Base-by-base conservation (phyloP, 176 grass and related monocot species). In the Aegilops speltoides region DNA sequence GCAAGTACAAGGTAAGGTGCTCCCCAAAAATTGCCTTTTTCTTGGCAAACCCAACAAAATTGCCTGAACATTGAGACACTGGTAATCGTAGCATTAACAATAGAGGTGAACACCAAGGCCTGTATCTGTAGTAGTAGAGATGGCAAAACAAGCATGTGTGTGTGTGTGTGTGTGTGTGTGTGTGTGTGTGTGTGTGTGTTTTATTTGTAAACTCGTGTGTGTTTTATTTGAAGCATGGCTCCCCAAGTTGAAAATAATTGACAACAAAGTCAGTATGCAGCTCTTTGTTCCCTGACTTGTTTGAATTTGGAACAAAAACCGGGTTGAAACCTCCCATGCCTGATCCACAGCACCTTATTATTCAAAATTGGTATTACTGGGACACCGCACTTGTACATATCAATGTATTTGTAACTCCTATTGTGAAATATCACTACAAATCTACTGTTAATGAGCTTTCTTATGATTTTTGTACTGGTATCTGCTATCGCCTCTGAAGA, bases 371-470 rank as follows among this genome's bases (percentile, higher is more conserved):
- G 1, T 2, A 29, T 8, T 12, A 63, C 1, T 2, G 85, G 54
- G 13, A 86, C 20, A 23, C 43, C 43, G 5, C 3, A 82, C 0
- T 69, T 45, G 0, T 0, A 2, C 8, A 68, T 6, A 36, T 82
- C 64, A 82, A 69, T 14, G 20, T 24, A 68, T 45, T 0, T 1
- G 0, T 0, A 0, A 13, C 43, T 82, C 3, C 64, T 20, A 1
- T 82, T 69, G 19, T 54, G 79, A 8, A 82, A 8, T 12, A 82
- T 5, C 28, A 82, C 43, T 2, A 81, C 26, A 12, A 52, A 23
- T 82, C 1, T 33, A 3, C 2, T 11, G 2, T 1, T n/a, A 6
- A 0, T 0, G 8, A 14, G 11, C 0, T 3, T 9, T 20, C 19
- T 1, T 3, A 2, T 32, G 24, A 81, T 66, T 10, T 2, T 5